These are phyloP conservation scores for Rheum nobile DNA, from an alignment of 148 eudicot species.

Conservation along the genomic window DNA sequence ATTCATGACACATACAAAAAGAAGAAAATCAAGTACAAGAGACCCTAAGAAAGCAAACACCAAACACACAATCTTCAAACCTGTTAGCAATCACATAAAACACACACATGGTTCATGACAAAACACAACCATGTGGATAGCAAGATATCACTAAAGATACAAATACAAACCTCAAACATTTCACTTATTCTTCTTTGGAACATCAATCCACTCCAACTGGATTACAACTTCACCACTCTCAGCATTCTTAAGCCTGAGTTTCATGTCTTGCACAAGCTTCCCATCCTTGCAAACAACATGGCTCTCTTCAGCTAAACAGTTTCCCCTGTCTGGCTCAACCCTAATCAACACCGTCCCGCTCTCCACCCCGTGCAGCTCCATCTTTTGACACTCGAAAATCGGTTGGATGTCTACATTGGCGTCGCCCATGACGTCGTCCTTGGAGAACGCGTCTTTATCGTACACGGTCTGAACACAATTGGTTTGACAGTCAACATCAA, in stretches of 20 bases:
- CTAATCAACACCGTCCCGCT: background rate
- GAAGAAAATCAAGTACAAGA: too few relatives aligned
- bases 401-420: background rate
- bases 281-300: background rate
- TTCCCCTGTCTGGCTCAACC: background rate
- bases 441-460: background rate
- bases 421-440: background rate
- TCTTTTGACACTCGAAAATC: background rate
- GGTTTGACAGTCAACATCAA: background rate
- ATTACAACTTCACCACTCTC: background rate
- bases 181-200: background rate
- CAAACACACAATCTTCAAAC: background rate
- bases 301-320: background rate
- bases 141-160: background rate
- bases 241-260: background rate
- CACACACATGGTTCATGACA: background rate
- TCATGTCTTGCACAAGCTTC: background rate
- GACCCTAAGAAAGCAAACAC: background rate
- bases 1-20: background rate
- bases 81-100: background rate
- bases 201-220: slow-evolving; percentile 1
- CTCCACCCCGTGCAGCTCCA: background rate
- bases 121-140: background rate
- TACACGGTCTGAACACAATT: background rate
- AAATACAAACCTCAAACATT: background rate